Evolutionary conservation across 176 grass and related monocot genomes (phyloP), one percentile per base, ranked within the genome.

Genomic region (Avena eriantha): DNA sequence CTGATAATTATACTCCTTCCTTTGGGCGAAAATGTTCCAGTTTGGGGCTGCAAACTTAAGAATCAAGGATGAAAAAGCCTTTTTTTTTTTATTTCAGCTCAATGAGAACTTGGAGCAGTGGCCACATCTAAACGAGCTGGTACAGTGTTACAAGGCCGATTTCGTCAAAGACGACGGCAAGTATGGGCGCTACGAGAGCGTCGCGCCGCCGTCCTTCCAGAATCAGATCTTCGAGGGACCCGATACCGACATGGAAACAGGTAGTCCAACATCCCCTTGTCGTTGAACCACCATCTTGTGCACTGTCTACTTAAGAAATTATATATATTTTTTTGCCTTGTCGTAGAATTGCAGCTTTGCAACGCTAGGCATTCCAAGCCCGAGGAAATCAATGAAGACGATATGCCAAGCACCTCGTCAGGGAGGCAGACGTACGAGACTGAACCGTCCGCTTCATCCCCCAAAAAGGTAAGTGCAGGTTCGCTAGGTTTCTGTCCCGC

Each of bases 181-280:
- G 68, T 99, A 99, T 81, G 97, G 97, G 47, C 94, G 69, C 35
- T 99, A 94, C 34, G 94, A 99, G 80, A 84, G 80, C 73, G 83
- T 97, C 54, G 71, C 87, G 50, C 82, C 83, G 66, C 81, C 89
- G 18, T 69, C 87, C 56, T 99, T 99, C 73, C 89, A 93, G 21
- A 99, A 83, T 92, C 97, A 99, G 91, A 99, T 99, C 84, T 99
- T 97, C 0, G 97, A 99, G 86, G 97, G 94, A 77, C 92, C 97
- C 66, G 97, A 97, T 80, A 99, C 94, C 9, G 97, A 99, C 82
- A 92, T 99, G 74, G 94, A 99, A 92, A 97, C 90, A 83, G 97
- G 97, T 95, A 89, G 68, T 58, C 59, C 61, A 76, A 35, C 78
- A 78, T 55, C 73, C 29, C 64, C n/a, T 65, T 73, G 13, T 48